These are phyloP conservation scores for Salix exigua DNA, from an alignment of 345 rosid genomes.

Conservation along the genomic window DNA sequence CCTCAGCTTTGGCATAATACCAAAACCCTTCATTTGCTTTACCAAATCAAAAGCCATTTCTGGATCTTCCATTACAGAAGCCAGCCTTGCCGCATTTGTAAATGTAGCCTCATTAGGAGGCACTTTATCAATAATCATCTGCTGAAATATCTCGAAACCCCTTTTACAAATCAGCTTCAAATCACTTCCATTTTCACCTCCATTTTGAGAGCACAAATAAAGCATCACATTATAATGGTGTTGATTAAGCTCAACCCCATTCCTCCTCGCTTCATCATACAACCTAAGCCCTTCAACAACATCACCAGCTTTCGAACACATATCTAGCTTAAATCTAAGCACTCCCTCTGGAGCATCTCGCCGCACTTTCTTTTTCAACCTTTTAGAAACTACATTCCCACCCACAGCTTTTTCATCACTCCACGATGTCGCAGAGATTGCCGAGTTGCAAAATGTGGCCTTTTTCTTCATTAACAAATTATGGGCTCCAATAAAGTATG, in stretches of 20 bases:
- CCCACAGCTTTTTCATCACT: constrained; percentile 26
- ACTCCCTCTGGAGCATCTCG: constrained; percentile 57
- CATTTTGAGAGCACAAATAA: constrained; percentile 64
- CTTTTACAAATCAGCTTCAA: constrained; percentile 41
- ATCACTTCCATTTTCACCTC: constrained; percentile 27
- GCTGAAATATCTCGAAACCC: constrained; percentile 78
- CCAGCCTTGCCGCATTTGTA: constrained; percentile 75
- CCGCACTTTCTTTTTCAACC: constrained; percentile 44
- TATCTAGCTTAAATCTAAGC: constrained; percentile 52
- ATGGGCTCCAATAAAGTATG: constrained; percentile 12
- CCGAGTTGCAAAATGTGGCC: constrained; percentile 34
- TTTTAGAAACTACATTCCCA: constrained; percentile 32
- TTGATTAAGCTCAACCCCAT: constrained; percentile 42
- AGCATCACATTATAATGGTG: constrained; percentile 72
- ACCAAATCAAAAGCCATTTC: constrained; percentile 89
- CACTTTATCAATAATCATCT: constrained; percentile 63
- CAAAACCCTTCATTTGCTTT: constrained; percentile 65
- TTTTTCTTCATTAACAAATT: constrained; percentile 21
- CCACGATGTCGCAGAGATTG: constrained; percentile 29
- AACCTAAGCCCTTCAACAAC: constrained; percentile 70
- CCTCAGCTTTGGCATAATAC: constrained; percentile 71
- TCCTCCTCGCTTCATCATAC: constrained; percentile 66
- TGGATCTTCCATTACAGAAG: constrained; percentile 70
- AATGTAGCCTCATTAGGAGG: constrained; percentile 85
- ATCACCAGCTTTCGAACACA: constrained; percentile 62